These are phyloP conservation scores for Otatea glauca DNA, from an alignment of 176 grass and related monocot genomes.

Conservation along the genomic window DNA sequence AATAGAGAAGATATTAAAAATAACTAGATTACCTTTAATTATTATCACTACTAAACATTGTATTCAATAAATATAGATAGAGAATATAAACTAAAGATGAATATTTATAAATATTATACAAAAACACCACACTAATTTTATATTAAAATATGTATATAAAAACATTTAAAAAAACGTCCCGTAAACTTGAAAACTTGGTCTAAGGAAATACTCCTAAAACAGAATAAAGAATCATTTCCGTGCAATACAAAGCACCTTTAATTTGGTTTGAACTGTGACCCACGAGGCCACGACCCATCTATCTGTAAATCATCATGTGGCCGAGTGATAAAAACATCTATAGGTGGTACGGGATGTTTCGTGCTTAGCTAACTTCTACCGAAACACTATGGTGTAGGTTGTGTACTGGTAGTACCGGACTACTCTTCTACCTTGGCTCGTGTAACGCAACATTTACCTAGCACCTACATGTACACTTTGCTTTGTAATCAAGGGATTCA, in stretches of 20 bases:
- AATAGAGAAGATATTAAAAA: no score
- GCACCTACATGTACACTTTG: not conserved
- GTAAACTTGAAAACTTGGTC: no score
- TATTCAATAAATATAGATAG: no score
- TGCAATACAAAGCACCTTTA: slow-evolving; percentile 33
- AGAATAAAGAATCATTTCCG: slow-evolving; percentile 17
- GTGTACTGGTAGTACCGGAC: not conserved
- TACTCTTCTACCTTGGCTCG: not conserved
- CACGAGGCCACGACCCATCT: not conserved
- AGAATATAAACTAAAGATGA: no score
- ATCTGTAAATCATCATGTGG: not conserved
- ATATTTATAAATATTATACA: no score
- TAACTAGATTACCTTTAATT: no score
- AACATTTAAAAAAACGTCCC: no score
- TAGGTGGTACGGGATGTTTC: slow-evolving; percentile 18
- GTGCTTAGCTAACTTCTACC: not conserved
- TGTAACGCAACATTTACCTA: not conserved
- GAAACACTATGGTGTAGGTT: not conserved
- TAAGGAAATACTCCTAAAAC: no score
- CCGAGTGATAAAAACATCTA: not conserved
- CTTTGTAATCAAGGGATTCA: not conserved
- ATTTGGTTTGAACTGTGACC: not conserved
- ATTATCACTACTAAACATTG: no score
- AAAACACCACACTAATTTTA: no score
- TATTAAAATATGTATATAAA: no score